These are phyloP conservation scores for Eremothecium cymbalariae DNA, from an alignment of 1,139 yeast species.

Conservation along the genomic window DNA sequence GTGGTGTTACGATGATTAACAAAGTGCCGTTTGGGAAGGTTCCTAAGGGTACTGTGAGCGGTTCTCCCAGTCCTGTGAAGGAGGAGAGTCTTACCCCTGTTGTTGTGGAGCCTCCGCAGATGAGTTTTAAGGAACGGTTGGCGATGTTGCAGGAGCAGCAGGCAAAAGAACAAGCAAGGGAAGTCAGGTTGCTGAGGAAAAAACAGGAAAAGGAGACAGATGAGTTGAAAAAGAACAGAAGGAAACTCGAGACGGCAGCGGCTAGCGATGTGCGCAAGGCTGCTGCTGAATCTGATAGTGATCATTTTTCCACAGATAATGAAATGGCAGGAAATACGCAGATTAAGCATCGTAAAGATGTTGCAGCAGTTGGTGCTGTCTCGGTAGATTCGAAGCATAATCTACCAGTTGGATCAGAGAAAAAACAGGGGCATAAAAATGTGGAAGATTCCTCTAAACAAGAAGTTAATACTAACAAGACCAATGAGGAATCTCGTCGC, in stretches of 20 bases:
- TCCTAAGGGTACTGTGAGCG: conserved; percentile 1
- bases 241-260: conserved; percentile 5
- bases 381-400: no score
- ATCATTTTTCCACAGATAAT: conserved; percentile 8
- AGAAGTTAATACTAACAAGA: no score
- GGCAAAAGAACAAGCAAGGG: conserved; percentile 17
- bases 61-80: background rate
- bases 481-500: conserved; percentile 49
- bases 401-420: no score
- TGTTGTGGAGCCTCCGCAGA: conserved; percentile 12
- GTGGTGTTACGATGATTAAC: no score
- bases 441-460: no score
- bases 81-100: background rate
- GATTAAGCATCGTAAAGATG: no score
- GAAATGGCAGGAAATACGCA: no score
- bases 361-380: no score
- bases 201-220: background rate
- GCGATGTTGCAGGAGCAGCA: conserved; percentile 76
- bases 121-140: conserved; percentile 81
- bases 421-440: no score
- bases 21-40: background rate
- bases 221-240: conserved; percentile 12
- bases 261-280: no score
- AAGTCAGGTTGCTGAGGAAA: no score
- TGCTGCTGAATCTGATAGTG: conserved; percentile 16